phyloP scores from a whole-genome alignment of 495 filamentous ascomycete genomes.

The Pyrenula aspistea region DNA sequence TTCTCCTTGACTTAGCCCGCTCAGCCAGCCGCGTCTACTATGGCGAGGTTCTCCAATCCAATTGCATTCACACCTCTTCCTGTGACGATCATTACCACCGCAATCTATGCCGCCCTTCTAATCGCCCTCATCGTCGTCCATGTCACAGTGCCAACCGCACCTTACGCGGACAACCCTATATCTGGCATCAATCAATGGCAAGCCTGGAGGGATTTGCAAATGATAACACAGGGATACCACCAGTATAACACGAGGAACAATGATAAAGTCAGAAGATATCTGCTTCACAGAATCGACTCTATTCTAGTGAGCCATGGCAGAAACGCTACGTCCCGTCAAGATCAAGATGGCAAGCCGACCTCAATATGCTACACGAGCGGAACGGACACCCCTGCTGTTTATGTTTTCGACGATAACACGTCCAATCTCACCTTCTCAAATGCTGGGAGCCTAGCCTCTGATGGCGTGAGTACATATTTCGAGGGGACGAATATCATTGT shows the following conservation, averaged over 20 bases:
- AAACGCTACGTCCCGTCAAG: neutral
- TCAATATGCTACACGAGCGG: slow-evolving; percentile 9
- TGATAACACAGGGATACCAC: slow-evolving; percentile 64
- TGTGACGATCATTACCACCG: slow-evolving; percentile 59
- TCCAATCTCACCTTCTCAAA: slow-evolving; percentile 61
- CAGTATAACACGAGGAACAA: slow-evolving; percentile 81
- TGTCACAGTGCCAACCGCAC: slow-evolving; percentile 59
- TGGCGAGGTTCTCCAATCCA: slow-evolving; percentile 30
- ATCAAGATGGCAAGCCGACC: slow-evolving; percentile 1
- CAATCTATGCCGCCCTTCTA: slow-evolving; percentile 58
- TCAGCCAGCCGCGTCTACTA: slow-evolving; percentile 19
- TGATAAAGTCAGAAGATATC: slow-evolving; percentile 64
- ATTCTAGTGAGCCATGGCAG: slow-evolving; percentile 38
- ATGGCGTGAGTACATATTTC: slow-evolving; percentile 58
- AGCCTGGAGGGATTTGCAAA: slow-evolving; percentile 77
- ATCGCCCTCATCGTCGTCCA: slow-evolving; percentile 63
- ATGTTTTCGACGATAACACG: slow-evolving; percentile 63
- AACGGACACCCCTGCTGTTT: slow-evolving; percentile 26
- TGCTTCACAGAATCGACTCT: slow-evolving; percentile 57
- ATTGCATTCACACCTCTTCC: slow-evolving; percentile 52
- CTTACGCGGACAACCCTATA: slow-evolving; percentile 36
- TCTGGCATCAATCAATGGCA: slow-evolving; percentile 63
- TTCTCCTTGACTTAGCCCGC: too few relatives aligned
- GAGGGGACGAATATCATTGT: slow-evolving; percentile 90
- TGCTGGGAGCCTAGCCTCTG: slow-evolving; percentile 13